Percentiles rank a stretch among this genome's conserved stretches.
These are phyloP conservation scores for Coemansia brasiliensis DNA, from an alignment of 192 early-diverging fungal species.

Conservation along the genomic window DNA sequence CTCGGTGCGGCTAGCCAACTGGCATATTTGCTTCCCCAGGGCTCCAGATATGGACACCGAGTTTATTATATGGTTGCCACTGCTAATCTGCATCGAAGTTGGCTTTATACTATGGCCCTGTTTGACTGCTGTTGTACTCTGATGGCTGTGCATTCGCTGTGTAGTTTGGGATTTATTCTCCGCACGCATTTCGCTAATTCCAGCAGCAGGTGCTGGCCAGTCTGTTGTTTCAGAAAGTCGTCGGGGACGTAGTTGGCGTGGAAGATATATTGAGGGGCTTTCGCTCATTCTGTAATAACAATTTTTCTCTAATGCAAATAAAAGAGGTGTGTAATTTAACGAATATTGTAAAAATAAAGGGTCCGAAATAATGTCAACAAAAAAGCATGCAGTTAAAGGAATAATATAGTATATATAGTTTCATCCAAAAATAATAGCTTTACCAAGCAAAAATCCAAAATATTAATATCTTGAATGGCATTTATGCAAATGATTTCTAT, in stretches of 20 bases:
- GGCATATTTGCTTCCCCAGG: slow-evolving; percentile 35
- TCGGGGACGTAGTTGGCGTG: slow-evolving; percentile 37
- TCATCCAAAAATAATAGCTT: slow-evolving; percentile 2
- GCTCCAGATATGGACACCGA: slow-evolving; percentile 31
- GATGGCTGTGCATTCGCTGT: no score
- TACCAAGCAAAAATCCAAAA: neutral
- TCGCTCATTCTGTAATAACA: slow-evolving; percentile 28
- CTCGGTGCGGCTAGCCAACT: neutral
- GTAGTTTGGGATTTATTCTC: neutral
- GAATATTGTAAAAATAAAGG: neutral
- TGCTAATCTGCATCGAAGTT: neutral
- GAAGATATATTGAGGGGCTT: slow-evolving; percentile 41
- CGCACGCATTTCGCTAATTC: neutral
- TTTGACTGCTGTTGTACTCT: no score
- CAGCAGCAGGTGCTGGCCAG: neutral
- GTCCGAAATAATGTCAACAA: slow-evolving; percentile 8
- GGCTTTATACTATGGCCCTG: no score
- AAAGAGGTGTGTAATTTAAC: slow-evolving; percentile 5
- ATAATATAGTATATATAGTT: no score
- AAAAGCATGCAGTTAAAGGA: no score
- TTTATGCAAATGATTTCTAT: neutral
- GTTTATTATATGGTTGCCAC: neutral
- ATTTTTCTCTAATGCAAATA: slow-evolving; percentile 3
- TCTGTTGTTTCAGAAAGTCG: neutral
- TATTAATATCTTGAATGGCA: neutral